These are phyloP conservation scores for Ustilago xerochloae DNA, from an alignment of 1,284 basidiomycete genomes.

Conservation along the genomic window DNA sequence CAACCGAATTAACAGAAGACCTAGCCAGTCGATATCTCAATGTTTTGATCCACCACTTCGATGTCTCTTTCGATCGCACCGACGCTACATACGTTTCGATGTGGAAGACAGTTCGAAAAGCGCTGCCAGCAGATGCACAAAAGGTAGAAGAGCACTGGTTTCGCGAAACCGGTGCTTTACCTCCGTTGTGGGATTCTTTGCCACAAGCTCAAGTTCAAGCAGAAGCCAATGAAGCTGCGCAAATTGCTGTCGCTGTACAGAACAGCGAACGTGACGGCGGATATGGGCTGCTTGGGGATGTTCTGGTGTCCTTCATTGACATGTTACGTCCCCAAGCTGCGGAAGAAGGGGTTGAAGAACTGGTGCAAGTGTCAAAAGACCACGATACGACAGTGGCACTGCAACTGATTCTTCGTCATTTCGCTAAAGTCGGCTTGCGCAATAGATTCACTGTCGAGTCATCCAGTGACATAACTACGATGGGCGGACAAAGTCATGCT, in stretches of 20 bases:
- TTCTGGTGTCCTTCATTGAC: constrained; percentile 29
- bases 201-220: neutral
- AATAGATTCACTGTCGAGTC: neutral
- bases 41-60: constrained; percentile 48
- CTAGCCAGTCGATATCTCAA: constrained; percentile 44
- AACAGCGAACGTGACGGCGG: neutral
- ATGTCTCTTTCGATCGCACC: constrained; percentile 21
- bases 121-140: constrained; percentile 23
- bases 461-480: neutral
- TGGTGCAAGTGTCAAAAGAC: neutral
- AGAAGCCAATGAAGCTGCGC: neutral
- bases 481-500: constrained; percentile 6
- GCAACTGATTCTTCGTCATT: constrained; percentile 30
- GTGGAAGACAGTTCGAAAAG: constrained; percentile 27
- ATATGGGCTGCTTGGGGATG: neutral
- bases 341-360: neutral
- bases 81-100: constrained; percentile 21
- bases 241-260: no score
- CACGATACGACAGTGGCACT: constrained; percentile 18
- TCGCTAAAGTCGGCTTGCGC: constrained; percentile 20
- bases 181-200: constrained; percentile 26
- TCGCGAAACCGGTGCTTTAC: constrained; percentile 28
- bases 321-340: constrained; percentile 11
- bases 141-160: constrained; percentile 51
- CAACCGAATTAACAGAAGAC: constrained; percentile 26